Evolutionary conservation across 1,139 yeast genomes (phyloP), one percentile per base, ranked within the genome.

Genomic region (Yamadazyma kanchanaburiensis): DNA sequence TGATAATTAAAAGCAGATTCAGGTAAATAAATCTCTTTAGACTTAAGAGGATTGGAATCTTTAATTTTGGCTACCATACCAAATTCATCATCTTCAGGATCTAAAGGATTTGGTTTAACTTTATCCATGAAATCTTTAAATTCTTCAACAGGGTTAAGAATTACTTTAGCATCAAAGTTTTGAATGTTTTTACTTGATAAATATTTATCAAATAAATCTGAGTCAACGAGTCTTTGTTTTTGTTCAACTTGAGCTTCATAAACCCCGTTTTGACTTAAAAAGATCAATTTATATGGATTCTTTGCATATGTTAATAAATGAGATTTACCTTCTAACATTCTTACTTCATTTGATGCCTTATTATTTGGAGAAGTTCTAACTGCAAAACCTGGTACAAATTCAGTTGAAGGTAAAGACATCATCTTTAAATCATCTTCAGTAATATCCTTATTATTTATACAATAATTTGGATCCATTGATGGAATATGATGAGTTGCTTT

Each of bases 261-360:
- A 15, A 58, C 58, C 5, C 72, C 72, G 9, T 38, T 33, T 19
- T 43, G 42, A 10, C 72, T 59, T 32, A 70, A 49, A 34, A 72
- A 70, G 11, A 70, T 46, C 11, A 73, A 39, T 31, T 61, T 59
- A 18, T 43, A 39, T 1, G 80, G 80, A 5, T 60, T 47, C 2
- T 71, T 68, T 1, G 74, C 71, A 31, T 46, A 45, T 2, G 72
- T 51, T 32, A 68, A 59, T 24, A 74, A 46, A 42, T 58, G 62
- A 2, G 76, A 59, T 44, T 67, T 70, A 0, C 76, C 60, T 46
- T 55, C 59, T 36, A 48, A 46, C 45, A 50, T 51, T 31, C 61
- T 39, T 9, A 48, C 50, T 26, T 47, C 58, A 33, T 53, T 53
- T 22, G 46, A 39, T 4, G 57, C 57, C 35, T 50, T 46, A 31